Base-by-base conservation (phyloP, 202 grass and related monocot genomes). In the Tripidium arundinaceum region DNA sequence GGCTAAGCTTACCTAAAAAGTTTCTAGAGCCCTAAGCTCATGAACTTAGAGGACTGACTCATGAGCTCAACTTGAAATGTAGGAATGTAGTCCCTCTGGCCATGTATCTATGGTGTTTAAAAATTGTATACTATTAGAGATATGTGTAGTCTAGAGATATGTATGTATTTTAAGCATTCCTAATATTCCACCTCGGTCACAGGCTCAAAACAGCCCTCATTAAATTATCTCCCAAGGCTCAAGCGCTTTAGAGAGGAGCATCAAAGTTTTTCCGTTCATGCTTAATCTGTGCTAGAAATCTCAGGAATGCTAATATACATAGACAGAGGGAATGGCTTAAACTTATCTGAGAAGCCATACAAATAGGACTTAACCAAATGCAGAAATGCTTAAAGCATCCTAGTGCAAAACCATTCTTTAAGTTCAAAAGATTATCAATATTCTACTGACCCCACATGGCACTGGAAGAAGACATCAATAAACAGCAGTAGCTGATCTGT, bases 261-360 rank as follows among this genome's bases (percentile, higher is more conserved):
- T 62, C 27, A 7, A 62, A 12, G 22, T 62, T 31, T 62, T 31
- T 62, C 27, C 59, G 2, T 31, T 16, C 26, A 62, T 28, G 12
- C 59, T 63, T 63, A 63, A 34, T 34, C 14, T 19, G 29, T 19
- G 7, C 62, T 64, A 34, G 21, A 64, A 64, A 64, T 36, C 29
- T 19, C 15, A 19, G 29, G 62, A 64, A 18, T 64, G 62, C 15
- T 64, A 63, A 63, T 34, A 63, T 63, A 64, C 62, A 64, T 33
- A 31, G 28, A 62, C 59, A 15, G 12, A 34, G 28, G 60, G 61
- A 33, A 25, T 41, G 42, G 5, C 16, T 63, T 43, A 77, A 45
- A 52, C 41, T 82, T 65, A 43, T 70, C 55, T 70, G 24, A 37
- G 40, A 83, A 74, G 25, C 1, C 49, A 74, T 79, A 74, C 14